A percentile compares a stretch with the other conserved stretches of the same genome.
phyloP scores from a whole-genome alignment of 1,284 basidiomycete genomes.

The Spongiforma sp. region DNA sequence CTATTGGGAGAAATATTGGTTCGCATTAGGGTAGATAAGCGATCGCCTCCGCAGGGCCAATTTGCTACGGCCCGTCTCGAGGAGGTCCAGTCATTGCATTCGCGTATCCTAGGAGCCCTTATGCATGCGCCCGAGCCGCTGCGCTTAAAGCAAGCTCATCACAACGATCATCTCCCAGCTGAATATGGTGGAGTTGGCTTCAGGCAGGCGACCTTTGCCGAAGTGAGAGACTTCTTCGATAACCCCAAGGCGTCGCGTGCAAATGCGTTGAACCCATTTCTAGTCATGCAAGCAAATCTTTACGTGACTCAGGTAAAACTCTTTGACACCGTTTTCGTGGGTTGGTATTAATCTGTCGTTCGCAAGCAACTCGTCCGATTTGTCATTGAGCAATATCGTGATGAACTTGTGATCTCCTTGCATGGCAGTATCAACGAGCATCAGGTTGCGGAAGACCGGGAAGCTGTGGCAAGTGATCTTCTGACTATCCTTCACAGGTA shows the following conservation, averaged over 20 bases:
- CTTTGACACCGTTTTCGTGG: not conserved
- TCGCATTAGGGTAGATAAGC: conserved; percentile 82
- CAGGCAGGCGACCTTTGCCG: conserved; percentile 79
- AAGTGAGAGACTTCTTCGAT: conserved; percentile 88
- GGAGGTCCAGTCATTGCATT: conserved; percentile 77
- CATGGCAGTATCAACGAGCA: conserved; percentile 68
- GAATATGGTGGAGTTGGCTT: conserved; percentile 74
- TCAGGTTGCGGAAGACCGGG: conserved; percentile 70
- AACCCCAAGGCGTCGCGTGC: conserved; percentile 84
- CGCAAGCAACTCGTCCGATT: conserved; percentile 88
- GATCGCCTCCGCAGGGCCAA: conserved; percentile 80
- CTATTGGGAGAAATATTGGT: conserved; percentile 83
- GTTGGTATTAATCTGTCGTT: conserved; percentile 5
- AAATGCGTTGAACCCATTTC: conserved; percentile 84
- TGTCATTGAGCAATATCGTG: conserved; percentile 87
- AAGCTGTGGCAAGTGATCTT: conserved; percentile 80
- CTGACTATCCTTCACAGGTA: conserved; percentile 82
- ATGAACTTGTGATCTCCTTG: conserved; percentile 74
- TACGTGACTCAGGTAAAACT: conserved; percentile 81
- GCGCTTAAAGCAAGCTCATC: conserved; percentile 62
- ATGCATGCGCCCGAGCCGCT: conserved; percentile 74
- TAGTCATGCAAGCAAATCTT: conserved; percentile 88
- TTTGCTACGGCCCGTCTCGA: conserved; percentile 82
- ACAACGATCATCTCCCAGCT: conserved; percentile 53
- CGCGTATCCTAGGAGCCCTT: conserved; percentile 71